Conservation (phyloP, 768 basidiomycete genomes). For the Asterophora parasitica region DNA sequence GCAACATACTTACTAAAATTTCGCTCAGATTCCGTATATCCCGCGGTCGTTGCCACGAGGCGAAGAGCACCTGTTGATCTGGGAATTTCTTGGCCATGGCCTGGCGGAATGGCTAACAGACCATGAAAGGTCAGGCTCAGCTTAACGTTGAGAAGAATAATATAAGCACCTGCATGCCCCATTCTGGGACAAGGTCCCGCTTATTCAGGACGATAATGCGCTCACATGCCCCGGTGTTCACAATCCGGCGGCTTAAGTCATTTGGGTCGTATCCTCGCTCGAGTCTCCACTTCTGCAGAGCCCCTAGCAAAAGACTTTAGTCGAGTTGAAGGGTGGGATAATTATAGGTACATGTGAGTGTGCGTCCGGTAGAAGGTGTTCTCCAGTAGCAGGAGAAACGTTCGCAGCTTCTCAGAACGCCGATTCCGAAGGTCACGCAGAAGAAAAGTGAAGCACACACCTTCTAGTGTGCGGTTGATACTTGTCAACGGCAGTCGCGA, state of each 20-base stretch:
- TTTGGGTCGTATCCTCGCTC: slow-evolving; percentile 58
- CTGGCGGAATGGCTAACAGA: slow-evolving; percentile 60
- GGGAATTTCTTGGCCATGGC: slow-evolving; percentile 72
- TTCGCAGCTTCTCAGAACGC: slow-evolving; percentile 3
- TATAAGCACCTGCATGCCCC: slow-evolving; percentile 73
- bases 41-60: slow-evolving; percentile 62
- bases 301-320: slow-evolving; percentile 35
- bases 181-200: slow-evolving; percentile 82
- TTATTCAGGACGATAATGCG: slow-evolving; percentile 91
- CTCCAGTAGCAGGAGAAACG: background rate
- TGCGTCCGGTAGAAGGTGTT: background rate
- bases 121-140: slow-evolving; percentile 12
- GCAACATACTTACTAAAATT: slow-evolving; percentile 68
- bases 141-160: slow-evolving; percentile 7
- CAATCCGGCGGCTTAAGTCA: slow-evolving; percentile 33
- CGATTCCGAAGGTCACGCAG: slow-evolving; percentile 22
- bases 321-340: background rate
- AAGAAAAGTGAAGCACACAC: slow-evolving; percentile 38
- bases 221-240: slow-evolving; percentile 55
- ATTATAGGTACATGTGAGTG: background rate
- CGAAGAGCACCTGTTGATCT: slow-evolving; percentile 63
- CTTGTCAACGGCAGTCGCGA: slow-evolving; percentile 90
- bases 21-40: slow-evolving; percentile 64
- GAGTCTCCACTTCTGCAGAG: slow-evolving; percentile 61
- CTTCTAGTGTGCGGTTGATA: slow-evolving; percentile 87